Percentiles rank a stretch among this genome's conserved stretches.
phyloP scores from a whole-genome alignment of 306 rosid genomes.

The Medicago arabica region DNA sequence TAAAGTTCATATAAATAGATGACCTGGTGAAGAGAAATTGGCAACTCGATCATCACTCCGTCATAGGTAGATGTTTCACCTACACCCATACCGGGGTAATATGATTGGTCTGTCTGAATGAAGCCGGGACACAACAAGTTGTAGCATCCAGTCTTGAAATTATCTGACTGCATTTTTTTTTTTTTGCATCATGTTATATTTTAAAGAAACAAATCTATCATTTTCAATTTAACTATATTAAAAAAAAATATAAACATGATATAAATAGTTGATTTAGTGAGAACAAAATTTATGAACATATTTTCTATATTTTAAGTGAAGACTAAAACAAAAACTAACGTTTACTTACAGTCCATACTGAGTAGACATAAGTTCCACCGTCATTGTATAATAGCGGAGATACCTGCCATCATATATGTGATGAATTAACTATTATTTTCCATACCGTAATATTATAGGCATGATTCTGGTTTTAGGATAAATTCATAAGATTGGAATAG shows the following conservation, averaged over 20 bases:
- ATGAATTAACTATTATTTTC: neutral
- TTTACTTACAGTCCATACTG: slow-evolving; percentile 15
- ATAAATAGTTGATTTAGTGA: too few relatives aligned
- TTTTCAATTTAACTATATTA: neutral
- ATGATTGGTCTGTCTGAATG: neutral
- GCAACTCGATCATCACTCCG: accelerated
- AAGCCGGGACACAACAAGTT: neutral
- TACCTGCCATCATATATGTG: neutral
- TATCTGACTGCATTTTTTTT: neutral
- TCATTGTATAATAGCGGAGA: neutral
- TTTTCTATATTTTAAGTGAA: too few relatives aligned
- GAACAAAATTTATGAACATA: too few relatives aligned
- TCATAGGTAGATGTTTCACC: neutral
- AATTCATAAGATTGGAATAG: too few relatives aligned
- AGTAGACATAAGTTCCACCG: neutral
- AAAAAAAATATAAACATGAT: too few relatives aligned
- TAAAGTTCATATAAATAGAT: neutral
- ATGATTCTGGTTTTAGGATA: too few relatives aligned
- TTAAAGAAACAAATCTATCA: neutral
- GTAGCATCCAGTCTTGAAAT: slow-evolving; percentile 21
- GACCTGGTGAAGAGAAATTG: neutral
- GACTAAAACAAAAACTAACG: neutral
- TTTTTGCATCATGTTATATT: neutral
- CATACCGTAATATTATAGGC: too few relatives aligned
- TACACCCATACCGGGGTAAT: neutral